phyloP scores from a whole-genome alignment of 2,329 filamentous ascomycete genomes.

The Fusarium oligoseptatum region DNA sequence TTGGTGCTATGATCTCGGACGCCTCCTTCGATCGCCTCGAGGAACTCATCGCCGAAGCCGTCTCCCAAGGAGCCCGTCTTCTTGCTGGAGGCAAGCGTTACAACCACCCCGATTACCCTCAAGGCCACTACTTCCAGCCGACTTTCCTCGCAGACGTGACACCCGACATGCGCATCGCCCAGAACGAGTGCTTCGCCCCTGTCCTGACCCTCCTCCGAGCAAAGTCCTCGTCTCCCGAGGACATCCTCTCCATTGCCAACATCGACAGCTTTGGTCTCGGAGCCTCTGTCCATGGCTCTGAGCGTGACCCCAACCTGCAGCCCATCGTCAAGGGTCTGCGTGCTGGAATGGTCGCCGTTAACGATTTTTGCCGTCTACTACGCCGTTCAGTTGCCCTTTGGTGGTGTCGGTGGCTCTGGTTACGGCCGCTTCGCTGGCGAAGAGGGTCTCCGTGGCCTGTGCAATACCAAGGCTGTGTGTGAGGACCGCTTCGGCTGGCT shows the following conservation, averaged over 20 bases:
- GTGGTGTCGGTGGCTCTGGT: slow-evolving; percentile 87
- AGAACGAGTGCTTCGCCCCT: slow-evolving; percentile 93
- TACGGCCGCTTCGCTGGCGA: slow-evolving; percentile 94
- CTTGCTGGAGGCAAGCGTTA: slow-evolving; percentile 83
- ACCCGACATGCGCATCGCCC: slow-evolving; percentile 85
- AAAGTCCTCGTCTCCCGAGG: slow-evolving; percentile 65
- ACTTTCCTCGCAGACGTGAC: slow-evolving; percentile 94
- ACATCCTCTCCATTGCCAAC: slow-evolving; percentile 85
- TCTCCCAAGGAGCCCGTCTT: slow-evolving; percentile 82
- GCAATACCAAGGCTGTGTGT: slow-evolving; percentile 90
- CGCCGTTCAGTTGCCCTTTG: slow-evolving; percentile 94
- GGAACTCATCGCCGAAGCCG: slow-evolving; percentile 80
- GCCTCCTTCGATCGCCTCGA: slow-evolving; percentile 83
- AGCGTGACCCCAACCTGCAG: slow-evolving; percentile 70
- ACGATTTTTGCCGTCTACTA: slow-evolving; percentile 98
- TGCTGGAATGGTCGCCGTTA: slow-evolving; percentile 92
- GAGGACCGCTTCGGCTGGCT: slow-evolving; percentile 76
- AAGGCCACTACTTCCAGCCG: slow-evolving; percentile 91
- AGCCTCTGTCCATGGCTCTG: slow-evolving; percentile 85
- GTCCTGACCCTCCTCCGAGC: slow-evolving; percentile 89
- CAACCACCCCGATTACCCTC: slow-evolving; percentile 77
- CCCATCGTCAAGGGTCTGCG: slow-evolving; percentile 77
- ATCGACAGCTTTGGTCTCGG: slow-evolving; percentile 88
- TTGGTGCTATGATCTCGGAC: slow-evolving; percentile 91
- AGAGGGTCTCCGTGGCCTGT: slow-evolving; percentile 86